Percentiles rank a stretch among this genome's conserved stretches.
Conservation (phyloP, 352 stramenopile genomes). For the Phytophthora constricta region DNA sequence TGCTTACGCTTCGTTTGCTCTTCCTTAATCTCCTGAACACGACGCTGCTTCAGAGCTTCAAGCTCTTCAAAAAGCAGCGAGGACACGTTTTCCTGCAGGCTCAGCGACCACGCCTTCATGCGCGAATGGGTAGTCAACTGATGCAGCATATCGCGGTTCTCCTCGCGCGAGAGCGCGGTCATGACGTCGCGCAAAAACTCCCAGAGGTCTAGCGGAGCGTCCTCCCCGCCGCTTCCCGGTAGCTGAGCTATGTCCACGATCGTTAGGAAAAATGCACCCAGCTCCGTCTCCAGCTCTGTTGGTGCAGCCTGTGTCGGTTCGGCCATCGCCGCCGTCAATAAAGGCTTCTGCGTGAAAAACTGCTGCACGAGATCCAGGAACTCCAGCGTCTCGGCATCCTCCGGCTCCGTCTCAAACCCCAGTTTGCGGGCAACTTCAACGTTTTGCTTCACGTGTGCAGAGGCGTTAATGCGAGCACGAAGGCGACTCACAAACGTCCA, state of each 20-base stretch:
- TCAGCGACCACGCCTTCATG: constrained; percentile 60
- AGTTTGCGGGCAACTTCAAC: constrained; percentile 64
- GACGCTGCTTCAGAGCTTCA: constrained; percentile 33
- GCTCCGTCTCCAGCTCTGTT: constrained; percentile 44
- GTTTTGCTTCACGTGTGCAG: constrained; percentile 63
- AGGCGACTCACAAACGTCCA: constrained; percentile 72
- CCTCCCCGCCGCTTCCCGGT: constrained; percentile 33
- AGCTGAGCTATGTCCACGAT: constrained; percentile 52
- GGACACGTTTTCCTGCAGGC: constrained; percentile 58
- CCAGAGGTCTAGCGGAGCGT: constrained; percentile 48
- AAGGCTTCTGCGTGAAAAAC: constrained; percentile 71
- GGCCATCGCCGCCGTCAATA: constrained; percentile 14
- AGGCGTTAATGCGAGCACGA: constrained; percentile 68
- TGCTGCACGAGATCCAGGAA: constrained; percentile 73
- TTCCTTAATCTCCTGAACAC: constrained; percentile 39
- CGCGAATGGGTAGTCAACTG: constrained; percentile 54
- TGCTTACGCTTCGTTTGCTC: constrained; percentile 39
- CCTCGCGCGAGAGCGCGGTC: constrained; percentile 30
- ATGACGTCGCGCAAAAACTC: constrained; percentile 54
- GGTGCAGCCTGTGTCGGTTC: constrained; percentile 25
- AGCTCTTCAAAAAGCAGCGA: constrained; percentile 42
- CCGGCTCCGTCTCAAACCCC: constrained; percentile 78
- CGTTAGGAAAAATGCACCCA: constrained; percentile 72
- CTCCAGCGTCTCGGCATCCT: constrained; percentile 74
- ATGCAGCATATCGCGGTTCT: constrained; percentile 61